Conservation (phyloP, 768 basidiomycete genomes). For the Collybia sp. region DNA sequence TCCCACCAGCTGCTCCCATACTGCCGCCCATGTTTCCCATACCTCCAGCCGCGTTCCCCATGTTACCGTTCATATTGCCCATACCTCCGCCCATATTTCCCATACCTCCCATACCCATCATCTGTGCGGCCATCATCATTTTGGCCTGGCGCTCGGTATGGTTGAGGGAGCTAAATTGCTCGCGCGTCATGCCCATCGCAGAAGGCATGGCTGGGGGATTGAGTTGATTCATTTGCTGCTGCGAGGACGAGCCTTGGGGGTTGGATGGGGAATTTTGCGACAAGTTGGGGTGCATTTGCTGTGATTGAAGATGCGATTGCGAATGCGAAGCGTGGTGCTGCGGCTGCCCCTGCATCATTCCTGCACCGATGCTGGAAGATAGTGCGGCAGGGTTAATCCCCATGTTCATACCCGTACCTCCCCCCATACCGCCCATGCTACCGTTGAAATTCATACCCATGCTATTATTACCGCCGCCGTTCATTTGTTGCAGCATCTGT, state of each 20-base stretch:
- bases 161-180: constrained; percentile 21
- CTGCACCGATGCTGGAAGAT: no score
- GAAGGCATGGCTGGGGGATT: constrained; percentile 7
- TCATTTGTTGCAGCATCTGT: constrained; percentile 30
- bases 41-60: no score
- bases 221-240: constrained; percentile 6
- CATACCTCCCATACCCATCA: constrained; percentile 4
- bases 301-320: neutral
- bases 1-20: no score
- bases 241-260: neutral
- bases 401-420: constrained; percentile 9
- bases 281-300: constrained; percentile 7
- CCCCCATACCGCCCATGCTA: constrained; percentile 10
- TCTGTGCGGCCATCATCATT: constrained; percentile 12
- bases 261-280: neutral
- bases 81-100: constrained; percentile 1
- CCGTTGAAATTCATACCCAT: constrained; percentile 19
- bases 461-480: constrained; percentile 9
- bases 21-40: no score
- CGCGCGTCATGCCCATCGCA: constrained; percentile 20
- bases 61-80: neutral
- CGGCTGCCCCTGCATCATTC: no score
- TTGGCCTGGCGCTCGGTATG: constrained; percentile 22
- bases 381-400: neutral
- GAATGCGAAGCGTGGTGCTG: no score